phyloP scores from a whole-genome alignment of 305 asterid genomes.

The Rubia balearica region DNA sequence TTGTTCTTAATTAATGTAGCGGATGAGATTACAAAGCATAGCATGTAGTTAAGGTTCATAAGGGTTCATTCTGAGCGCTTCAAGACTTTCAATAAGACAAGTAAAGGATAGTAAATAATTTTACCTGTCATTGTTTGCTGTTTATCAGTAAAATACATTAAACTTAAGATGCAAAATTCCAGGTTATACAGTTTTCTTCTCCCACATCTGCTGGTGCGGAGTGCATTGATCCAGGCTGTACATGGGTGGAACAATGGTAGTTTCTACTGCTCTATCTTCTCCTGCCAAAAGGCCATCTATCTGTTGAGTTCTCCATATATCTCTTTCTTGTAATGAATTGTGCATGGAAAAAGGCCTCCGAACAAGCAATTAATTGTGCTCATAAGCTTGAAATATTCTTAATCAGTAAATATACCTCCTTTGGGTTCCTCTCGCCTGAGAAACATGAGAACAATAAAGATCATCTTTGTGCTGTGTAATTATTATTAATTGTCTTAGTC shows the following conservation, averaged over 20 bases:
- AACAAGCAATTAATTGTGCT: not conserved
- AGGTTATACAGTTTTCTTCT: conserved; percentile 83
- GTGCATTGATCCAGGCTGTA: conserved; percentile 85
- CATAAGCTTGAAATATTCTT: not conserved
- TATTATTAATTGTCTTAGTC: not conserved
- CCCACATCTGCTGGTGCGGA: conserved; percentile 96
- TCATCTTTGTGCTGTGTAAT: not conserved
- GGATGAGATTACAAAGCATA: not conserved
- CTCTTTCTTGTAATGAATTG: not conserved
- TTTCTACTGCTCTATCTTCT: conserved; percentile 5
- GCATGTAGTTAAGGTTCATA: not conserved
- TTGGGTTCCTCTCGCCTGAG: not conserved
- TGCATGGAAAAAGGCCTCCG: not conserved
- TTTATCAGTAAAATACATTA: conserved; percentile 19
- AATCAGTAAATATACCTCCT: not conserved
- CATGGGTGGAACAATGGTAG: conserved; percentile 99
- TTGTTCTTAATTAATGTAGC: not conserved
- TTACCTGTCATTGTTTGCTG: not conserved
- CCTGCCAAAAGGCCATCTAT: not conserved
- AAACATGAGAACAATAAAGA: not conserved
- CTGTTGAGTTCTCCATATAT: not conserved
- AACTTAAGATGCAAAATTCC: conserved; percentile 31
- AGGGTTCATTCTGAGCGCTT: not conserved
- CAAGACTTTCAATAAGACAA: not conserved
- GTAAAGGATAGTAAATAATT: not conserved